Evolutionary conservation across 2,329 filamentous ascomycete genomes (phyloP), one percentile per base, ranked within the genome.

Genomic region (Herpotrichia juniperi): DNA sequence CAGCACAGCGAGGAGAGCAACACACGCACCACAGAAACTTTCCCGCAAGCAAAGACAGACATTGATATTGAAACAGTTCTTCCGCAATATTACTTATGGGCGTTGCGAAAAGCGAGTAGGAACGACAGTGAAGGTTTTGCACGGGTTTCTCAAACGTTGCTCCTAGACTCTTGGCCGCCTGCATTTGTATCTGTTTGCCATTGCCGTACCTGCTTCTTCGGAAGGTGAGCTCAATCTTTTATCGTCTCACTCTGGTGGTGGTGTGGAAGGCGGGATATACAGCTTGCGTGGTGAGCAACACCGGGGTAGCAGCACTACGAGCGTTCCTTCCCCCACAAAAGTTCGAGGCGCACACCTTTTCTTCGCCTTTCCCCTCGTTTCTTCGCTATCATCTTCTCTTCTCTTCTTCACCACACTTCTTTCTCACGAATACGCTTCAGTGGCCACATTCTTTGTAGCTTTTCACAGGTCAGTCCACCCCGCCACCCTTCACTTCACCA

Each of bases 381-480:
- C 55, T 46, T 50, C 46, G 44, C 47, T 59, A 57, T 53, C 59
- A 57, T 62, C 58, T 58, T 59, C 54, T 59, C 57, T 62, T 60
- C 66, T 65, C 60, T 64, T 65, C 67, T 56, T 58, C 64, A 66
- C 62, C 53, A 55, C 68, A 72, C 69, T 70, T 69, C 69, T 69
- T 57, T 67, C 64, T 71, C 66, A 70, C 69, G 62, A 72, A 53
- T 72, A 73, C 70, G 67, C 67, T 70, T 75, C 71, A 74, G 71
- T 73, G 72, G 66, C 69, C 71, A 72, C 72, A 74, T 75, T 75
- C 72, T 75, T 75, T 74, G 71, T 74, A 74, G 72, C 72, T 74
- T 73, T 74, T 67, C 68, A 64, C 68, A 71, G 70, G 70, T 74
- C 56, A 57, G 70, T 60, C 51, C 42, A 40, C 42, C 46, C 43